phyloP scores from a whole-genome alignment of 106 monocot genomes.

The Acorus calamus region DNA sequence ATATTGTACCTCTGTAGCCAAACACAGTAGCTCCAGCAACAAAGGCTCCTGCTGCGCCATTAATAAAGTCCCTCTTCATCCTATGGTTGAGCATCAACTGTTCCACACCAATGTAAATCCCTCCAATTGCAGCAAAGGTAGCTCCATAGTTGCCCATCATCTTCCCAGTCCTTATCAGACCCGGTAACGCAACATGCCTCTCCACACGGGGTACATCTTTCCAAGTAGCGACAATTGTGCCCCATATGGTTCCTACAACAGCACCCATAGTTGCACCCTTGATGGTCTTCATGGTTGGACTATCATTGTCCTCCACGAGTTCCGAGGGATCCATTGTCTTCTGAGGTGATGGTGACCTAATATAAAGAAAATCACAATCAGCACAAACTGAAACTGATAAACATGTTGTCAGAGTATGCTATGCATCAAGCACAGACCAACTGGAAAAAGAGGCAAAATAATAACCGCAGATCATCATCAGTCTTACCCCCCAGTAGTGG shows the following conservation, averaged over 20 bases:
- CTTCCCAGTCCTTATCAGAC: constrained; percentile 71
- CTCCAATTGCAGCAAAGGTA: constrained; percentile 80
- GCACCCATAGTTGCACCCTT: constrained; percentile 77
- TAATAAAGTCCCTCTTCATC: constrained; percentile 76
- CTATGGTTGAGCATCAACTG: constrained; percentile 73
- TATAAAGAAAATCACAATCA: too few relatives aligned
- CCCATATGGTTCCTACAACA: constrained; percentile 69
- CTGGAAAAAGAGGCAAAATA: too few relatives aligned
- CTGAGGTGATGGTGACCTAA: neutral
- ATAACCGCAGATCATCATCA: too few relatives aligned
- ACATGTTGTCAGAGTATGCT: too few relatives aligned
- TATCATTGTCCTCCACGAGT: constrained; percentile 56
- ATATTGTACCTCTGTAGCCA: constrained; percentile 45
- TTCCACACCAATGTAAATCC: constrained; percentile 85
- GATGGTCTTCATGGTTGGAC: constrained; percentile 67
- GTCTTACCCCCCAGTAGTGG: too few relatives aligned
- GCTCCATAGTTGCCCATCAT: constrained; percentile 81
- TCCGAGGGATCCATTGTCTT: constrained; percentile 47
- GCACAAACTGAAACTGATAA: too few relatives aligned
- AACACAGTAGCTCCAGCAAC: constrained; percentile 77
- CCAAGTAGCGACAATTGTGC: constrained; percentile 93
- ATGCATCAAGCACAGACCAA: too few relatives aligned
- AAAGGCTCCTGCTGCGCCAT: constrained; percentile 80
- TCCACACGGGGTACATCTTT: constrained; percentile 91
- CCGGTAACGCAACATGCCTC: constrained; percentile 79